phyloP scores from a whole-genome alignment of 139 green algal species.

The Tetradesmus obliquus region DNA sequence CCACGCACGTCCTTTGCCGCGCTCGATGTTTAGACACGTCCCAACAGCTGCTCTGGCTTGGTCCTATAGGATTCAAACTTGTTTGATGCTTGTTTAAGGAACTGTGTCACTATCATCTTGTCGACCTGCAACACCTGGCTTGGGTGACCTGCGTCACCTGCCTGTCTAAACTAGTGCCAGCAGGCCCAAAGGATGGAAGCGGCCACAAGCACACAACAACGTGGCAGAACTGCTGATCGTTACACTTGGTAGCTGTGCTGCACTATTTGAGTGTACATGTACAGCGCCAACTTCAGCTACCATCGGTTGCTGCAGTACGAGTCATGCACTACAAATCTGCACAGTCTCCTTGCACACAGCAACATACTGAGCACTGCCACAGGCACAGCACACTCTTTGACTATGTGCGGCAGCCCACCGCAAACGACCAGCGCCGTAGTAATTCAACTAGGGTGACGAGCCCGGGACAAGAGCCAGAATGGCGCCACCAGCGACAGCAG shows the following conservation, averaged over 20 bases:
- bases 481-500: neutral
- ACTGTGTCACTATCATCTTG: too few species aligned
- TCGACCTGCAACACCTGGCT: too few species aligned
- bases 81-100: too few species aligned
- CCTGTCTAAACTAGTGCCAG: too few species aligned
- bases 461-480: neutral
- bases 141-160: too few species aligned
- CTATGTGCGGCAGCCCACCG: neutral
- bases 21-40: neutral
- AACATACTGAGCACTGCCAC: neutral
- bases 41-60: neutral
- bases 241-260: neutral
- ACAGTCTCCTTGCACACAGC: neutral
- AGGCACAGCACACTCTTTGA: neutral
- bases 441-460: neutral
- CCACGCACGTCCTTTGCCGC: neutral
- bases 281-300: neutral
- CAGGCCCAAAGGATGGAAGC: too few species aligned
- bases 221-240: too few species aligned
- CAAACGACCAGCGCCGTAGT: neutral
- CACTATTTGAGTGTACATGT: neutral
- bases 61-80: too few species aligned
- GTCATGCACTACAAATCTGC: neutral
- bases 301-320: neutral
- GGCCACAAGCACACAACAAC: too few species aligned